These are phyloP conservation scores for Ceratocystiopsis sp. DNA, from an alignment of 2,329 filamentous ascomycete genomes.

Conservation along the genomic window DNA sequence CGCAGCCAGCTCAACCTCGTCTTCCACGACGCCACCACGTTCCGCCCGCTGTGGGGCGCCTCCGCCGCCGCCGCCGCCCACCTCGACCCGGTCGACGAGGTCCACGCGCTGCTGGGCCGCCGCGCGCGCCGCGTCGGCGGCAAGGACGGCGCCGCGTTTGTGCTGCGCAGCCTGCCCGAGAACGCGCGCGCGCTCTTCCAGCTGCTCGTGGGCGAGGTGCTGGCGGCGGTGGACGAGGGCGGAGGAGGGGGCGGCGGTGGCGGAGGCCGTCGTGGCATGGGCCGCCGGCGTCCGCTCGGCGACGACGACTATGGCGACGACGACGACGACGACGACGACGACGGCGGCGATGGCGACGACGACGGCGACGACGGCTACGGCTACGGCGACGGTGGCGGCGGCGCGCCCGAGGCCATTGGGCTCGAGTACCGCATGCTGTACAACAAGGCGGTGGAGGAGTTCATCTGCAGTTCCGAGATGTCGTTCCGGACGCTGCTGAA, in stretches of 20 bases:
- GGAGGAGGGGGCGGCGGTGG: conserved; percentile 29
- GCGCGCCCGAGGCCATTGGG: conserved; percentile 41
- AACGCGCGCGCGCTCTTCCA: conserved; percentile 81
- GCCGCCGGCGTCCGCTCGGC: conserved; percentile 16
- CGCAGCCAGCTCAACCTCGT: conserved; percentile 55
- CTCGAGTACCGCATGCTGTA: conserved; percentile 87
- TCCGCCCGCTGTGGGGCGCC: conserved; percentile 42
- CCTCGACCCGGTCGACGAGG: conserved; percentile 70
- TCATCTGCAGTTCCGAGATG: conserved; percentile 93
- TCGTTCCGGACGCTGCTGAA: conserved; percentile 87
- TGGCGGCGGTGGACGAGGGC: conserved; percentile 46
- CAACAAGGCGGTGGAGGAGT: conserved; percentile 89
- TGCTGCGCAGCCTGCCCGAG: conserved; percentile 76
- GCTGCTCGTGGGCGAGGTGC: conserved; percentile 67
- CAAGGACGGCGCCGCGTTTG: conserved; percentile 80
- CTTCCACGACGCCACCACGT: conserved; percentile 92
- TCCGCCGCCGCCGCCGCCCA: too few species aligned
- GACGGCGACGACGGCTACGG: conserved; percentile 23
- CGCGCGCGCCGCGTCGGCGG: conserved; percentile 67
- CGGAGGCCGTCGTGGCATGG: conserved; percentile 22
- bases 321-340: conserved; percentile 78
- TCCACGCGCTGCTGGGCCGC: conserved; percentile 71
- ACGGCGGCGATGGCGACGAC: conserved; percentile 76
- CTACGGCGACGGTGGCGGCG: conserved; percentile 28
- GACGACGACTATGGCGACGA: conserved; percentile 48